phyloP scores from a whole-genome alignment of 306 rosid genomes.

The Cicer cuneatum region DNA sequence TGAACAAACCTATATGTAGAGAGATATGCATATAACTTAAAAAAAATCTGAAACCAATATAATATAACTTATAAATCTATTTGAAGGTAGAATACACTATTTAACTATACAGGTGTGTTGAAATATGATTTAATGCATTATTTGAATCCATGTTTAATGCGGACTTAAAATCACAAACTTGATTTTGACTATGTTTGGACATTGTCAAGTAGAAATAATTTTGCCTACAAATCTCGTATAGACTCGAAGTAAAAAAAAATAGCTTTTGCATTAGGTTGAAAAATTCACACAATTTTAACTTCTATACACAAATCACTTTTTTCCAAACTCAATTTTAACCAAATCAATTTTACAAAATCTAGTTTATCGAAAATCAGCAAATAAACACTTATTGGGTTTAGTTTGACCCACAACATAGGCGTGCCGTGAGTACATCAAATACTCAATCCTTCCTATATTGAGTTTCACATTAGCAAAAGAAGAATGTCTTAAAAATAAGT shows the following conservation, averaged over 20 bases:
- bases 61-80: background rate
- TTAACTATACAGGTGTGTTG: background rate
- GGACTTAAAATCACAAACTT: background rate
- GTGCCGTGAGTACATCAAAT: background rate
- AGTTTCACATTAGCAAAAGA: too few species aligned
- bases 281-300: background rate
- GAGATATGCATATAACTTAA: background rate
- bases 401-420: conserved; percentile 23
- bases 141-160: background rate
- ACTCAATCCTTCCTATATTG: too few species aligned
- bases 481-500: too few species aligned
- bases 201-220: background rate
- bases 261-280: conserved; percentile 3
- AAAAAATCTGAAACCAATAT: background rate
- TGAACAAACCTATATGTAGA: background rate
- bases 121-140: conserved; percentile 10
- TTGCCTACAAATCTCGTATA: conserved; percentile 2
- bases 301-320: background rate
- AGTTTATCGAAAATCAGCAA: background rate
- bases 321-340: conserved; percentile 6
- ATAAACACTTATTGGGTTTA: background rate
- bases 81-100: conserved; percentile 5
- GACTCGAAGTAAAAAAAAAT: background rate
- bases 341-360: conserved; percentile 5
- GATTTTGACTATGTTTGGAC: background rate